A percentile compares a stretch with the other conserved stretches of the same genome.
Conservation (phyloP, 2,329 filamentous ascomycete genomes). For the Verticillium nonalfalfae region DNA sequence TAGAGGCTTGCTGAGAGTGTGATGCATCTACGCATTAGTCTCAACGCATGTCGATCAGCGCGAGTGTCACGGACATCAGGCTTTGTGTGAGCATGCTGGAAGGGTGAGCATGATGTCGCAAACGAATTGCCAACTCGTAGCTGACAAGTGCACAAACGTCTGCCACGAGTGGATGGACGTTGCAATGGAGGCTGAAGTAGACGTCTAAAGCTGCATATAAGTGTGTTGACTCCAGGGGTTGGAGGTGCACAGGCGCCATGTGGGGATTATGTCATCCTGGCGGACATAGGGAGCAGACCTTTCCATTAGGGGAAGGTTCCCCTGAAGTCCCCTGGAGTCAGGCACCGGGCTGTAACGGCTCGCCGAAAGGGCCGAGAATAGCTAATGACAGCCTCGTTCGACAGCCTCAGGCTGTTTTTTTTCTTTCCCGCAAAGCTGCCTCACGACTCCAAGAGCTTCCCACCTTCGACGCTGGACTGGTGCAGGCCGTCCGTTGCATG, state of each 20-base stretch:
- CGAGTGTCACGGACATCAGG: not conserved
- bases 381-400: not conserved
- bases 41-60: not conserved
- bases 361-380: not conserved
- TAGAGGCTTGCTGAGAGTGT: not conserved
- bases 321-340: not conserved
- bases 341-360: not conserved
- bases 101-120: not conserved
- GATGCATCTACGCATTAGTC: not conserved
- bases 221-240: not conserved
- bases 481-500: not conserved
- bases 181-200: not conserved
- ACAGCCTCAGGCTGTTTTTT: not conserved
- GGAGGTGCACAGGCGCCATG: not conserved
- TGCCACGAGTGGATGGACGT: not conserved
- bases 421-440: not conserved
- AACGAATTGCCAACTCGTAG: not conserved
- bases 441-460: not conserved
- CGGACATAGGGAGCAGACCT: not conserved
- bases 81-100: not conserved
- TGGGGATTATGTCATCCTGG: not conserved
- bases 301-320: not conserved
- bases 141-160: not conserved
- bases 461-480: not conserved
- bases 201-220: not conserved